Evolutionary conservation across 2,329 filamentous ascomycete genomes (phyloP).

Genomic region (Akanthomyces uredinophilus): DNA sequence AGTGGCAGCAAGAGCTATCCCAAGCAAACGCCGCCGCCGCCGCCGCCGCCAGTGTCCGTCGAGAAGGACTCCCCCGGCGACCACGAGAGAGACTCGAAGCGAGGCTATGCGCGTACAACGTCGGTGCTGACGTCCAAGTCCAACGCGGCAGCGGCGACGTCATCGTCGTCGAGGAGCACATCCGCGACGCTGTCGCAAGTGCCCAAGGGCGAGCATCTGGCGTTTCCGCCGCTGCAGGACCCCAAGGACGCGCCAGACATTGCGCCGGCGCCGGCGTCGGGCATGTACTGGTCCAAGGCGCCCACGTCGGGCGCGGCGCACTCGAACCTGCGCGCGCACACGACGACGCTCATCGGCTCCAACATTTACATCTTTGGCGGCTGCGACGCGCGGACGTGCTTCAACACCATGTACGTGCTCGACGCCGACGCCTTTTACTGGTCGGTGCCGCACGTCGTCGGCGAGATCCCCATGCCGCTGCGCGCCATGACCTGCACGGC

Average conservation of each 20-base stretch:
- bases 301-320: constrained; percentile 58
- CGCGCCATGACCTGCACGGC: constrained; percentile 69
- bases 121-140: constrained; percentile 20
- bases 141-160: constrained; percentile 13
- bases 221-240: constrained; percentile 54
- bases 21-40: constrained; percentile 23
- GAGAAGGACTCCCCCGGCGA: constrained; percentile 19
- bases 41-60: constrained; percentile 15
- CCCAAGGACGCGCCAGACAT: constrained; percentile 55
- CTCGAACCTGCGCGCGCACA: constrained; percentile 60
- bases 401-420: constrained; percentile 64
- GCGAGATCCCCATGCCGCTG: constrained; percentile 59
- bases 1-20: constrained; percentile 13
- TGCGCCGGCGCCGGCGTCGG: constrained; percentile 57
- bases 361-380: constrained; percentile 66
- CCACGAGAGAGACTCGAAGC: constrained; percentile 20
- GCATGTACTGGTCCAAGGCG: constrained; percentile 68
- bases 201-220: constrained; percentile 37
- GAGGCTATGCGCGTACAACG: background rate
- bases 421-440: constrained; percentile 68
- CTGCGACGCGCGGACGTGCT: constrained; percentile 61
- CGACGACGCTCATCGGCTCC: constrained; percentile 59
- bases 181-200: constrained; percentile 22
- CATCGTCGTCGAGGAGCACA: constrained; percentile 16
- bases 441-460: constrained; percentile 59